These are phyloP conservation scores for Leucocoprinus leucothites DNA, from an alignment of 768 basidiomycete genomes.

Conservation along the genomic window DNA sequence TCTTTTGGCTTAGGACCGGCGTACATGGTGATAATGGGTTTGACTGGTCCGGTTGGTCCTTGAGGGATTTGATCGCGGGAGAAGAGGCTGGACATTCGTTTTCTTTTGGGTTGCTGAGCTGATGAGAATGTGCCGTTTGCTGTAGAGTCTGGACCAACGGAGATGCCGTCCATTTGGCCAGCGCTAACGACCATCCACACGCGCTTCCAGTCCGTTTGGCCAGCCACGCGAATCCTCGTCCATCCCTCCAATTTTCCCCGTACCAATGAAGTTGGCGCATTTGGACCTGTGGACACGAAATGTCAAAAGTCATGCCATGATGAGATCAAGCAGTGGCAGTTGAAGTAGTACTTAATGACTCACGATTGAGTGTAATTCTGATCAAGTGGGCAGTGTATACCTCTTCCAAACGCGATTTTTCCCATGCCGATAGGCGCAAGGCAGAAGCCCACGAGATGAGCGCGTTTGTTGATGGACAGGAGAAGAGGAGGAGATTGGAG, in stretches of 20 bases:
- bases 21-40: slow-evolving; percentile 54
- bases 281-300: slow-evolving; percentile 31
- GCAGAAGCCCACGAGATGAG: slow-evolving; percentile 91
- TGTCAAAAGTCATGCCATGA: slow-evolving; percentile 2
- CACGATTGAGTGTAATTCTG: slow-evolving; percentile 61
- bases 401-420: slow-evolving; percentile 92
- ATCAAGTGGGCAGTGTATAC: slow-evolving; percentile 96
- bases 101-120: slow-evolving; percentile 31
- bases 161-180: slow-evolving; percentile 29
- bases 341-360: slow-evolving; percentile 13
- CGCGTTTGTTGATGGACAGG: slow-evolving; percentile 68
- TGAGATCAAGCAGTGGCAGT: neutral
- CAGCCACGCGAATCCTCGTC: slow-evolving; percentile 88
- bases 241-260: slow-evolving; percentile 86
- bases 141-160: slow-evolving; percentile 13
- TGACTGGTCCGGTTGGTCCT: slow-evolving; percentile 24
- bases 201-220: slow-evolving; percentile 96
- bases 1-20: slow-evolving; percentile 68
- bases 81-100: slow-evolving; percentile 71
- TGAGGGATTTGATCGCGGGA: slow-evolving; percentile 38
- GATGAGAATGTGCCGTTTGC: neutral
- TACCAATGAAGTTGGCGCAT: slow-evolving; percentile 59
- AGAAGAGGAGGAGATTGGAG: slow-evolving; percentile 84
- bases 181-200: slow-evolving; percentile 79
- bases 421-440: slow-evolving; percentile 88